Percentiles rank a stretch among this genome's conserved stretches.
phyloP scores from a whole-genome alignment of 805 yeast species.

The Candida ponderosae region DNA sequence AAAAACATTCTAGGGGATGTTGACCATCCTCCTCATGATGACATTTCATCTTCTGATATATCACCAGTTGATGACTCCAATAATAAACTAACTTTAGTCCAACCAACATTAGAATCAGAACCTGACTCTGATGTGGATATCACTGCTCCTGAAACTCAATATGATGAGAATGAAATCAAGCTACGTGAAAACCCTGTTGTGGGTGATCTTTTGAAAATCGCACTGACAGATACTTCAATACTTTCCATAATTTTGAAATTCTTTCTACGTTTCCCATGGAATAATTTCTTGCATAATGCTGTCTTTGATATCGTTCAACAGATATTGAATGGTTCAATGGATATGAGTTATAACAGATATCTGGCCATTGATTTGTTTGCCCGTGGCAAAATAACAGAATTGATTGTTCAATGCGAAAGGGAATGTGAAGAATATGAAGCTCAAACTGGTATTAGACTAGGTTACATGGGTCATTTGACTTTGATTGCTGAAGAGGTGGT shows the following conservation, averaged over 20 bases:
- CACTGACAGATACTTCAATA: constrained; percentile 67
- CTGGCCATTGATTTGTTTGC: constrained; percentile 66
- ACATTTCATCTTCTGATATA: not conserved
- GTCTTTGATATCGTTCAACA: constrained; percentile 96
- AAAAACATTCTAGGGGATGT: not conserved
- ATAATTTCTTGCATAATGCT: constrained; percentile 93
- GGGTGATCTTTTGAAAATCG: constrained; percentile 83
- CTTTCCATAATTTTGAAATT: constrained; percentile 59
- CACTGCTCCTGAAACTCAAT: constrained; percentile 21
- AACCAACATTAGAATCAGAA: constrained; percentile 16
- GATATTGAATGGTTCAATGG: constrained; percentile 80
- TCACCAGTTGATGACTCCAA: constrained; percentile 6
- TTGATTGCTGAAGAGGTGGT: constrained; percentile 93
- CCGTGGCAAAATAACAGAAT: constrained; percentile 48
- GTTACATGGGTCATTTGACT: constrained; percentile 96
- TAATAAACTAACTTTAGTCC: constrained; percentile 1
- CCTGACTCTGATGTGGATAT: constrained; percentile 17
- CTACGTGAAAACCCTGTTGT: constrained; percentile 58
- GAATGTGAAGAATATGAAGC: constrained; percentile 54
- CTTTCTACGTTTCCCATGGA: constrained; percentile 90
- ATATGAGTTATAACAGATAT: constrained; percentile 77
- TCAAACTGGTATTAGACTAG: constrained; percentile 59
- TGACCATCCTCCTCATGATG: no score
- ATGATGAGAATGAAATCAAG: constrained; percentile 29
- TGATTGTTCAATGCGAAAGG: constrained; percentile 55